A percentile compares a stretch with the other conserved stretches of the same genome.
These are phyloP conservation scores for Exophiala lecanii-corni DNA, from an alignment of 2,329 filamentous ascomycete genomes.

Conservation along the genomic window DNA sequence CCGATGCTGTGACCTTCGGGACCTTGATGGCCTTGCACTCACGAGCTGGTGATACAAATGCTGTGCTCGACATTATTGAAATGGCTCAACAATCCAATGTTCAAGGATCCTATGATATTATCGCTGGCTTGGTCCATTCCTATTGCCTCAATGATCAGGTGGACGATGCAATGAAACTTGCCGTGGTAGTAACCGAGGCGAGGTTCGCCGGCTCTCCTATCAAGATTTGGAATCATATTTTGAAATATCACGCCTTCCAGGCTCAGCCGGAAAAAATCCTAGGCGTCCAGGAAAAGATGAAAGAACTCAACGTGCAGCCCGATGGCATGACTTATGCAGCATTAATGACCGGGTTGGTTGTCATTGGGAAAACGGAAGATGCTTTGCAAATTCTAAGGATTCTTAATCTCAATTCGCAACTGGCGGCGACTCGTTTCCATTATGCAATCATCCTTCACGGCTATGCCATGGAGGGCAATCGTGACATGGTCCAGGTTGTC, in stretches of 20 bases:
- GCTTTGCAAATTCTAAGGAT: constrained; percentile 50
- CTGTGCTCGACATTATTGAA: constrained; percentile 61
- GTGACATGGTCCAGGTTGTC: constrained; percentile 47
- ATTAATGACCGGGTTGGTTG: constrained; percentile 54
- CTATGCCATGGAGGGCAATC: constrained; percentile 47
- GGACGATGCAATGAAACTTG: constrained; percentile 55
- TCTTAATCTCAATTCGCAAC: constrained; percentile 35
- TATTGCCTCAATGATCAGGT: constrained; percentile 57
- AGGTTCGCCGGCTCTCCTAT: constrained; percentile 52
- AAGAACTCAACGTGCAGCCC: constrained; percentile 44
- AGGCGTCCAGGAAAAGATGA: constrained; percentile 54
- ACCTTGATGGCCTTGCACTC: constrained; percentile 70
- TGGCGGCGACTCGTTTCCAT: constrained; percentile 40
- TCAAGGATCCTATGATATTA: constrained; percentile 52
- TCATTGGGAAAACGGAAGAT: constrained; percentile 49
- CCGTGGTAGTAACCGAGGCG: constrained; percentile 51
- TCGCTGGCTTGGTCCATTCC: constrained; percentile 62
- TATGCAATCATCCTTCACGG: constrained; percentile 45
- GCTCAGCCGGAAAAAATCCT: constrained; percentile 54
- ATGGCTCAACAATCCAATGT: constrained; percentile 55
- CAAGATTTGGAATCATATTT: constrained; percentile 72
- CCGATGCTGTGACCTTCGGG: constrained; percentile 63
- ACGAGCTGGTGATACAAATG: constrained; percentile 66
- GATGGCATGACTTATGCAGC: constrained; percentile 58
- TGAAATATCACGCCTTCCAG: constrained; percentile 63